Conservation (phyloP, 75 land plant species). For the Pinus albicaulis region DNA sequence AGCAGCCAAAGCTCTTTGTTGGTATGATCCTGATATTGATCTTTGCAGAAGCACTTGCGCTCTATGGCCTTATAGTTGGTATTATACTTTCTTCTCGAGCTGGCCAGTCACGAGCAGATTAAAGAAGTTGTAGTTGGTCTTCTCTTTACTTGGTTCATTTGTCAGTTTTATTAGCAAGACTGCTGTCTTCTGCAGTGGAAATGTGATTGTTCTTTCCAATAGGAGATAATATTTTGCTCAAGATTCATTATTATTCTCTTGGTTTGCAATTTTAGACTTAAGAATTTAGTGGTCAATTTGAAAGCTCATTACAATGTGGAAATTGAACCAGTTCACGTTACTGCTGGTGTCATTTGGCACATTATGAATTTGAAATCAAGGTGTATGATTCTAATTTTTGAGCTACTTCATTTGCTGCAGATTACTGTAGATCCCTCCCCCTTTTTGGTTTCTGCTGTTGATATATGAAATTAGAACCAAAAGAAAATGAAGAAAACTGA, state of each 20-base stretch:
- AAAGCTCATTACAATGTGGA: not conserved
- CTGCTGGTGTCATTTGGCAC: not conserved
- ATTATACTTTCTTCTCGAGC: slow-evolving; percentile 64
- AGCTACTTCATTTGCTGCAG: not conserved
- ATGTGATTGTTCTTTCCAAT: not conserved
- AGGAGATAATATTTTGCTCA: not conserved
- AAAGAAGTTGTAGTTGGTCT: not conserved
- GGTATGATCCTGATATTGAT: slow-evolving; percentile 63
- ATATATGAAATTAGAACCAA: not conserved
- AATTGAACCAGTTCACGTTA: not conserved
- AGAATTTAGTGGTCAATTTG: not conserved
- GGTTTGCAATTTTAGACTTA: not conserved
- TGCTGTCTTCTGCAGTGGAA: not conserved
- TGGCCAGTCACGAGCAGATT: slow-evolving; percentile 42
- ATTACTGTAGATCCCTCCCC: not conserved
- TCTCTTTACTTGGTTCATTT: not conserved
- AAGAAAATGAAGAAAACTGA: not conserved
- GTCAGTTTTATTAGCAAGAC: not conserved
- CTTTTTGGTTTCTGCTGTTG: not conserved
- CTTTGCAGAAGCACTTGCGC: slow-evolving; percentile 62
- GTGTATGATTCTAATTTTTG: not conserved
- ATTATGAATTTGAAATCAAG: not conserved
- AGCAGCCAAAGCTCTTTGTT: slow-evolving; percentile 60
- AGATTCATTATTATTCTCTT: not conserved
- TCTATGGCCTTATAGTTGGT: slow-evolving; percentile 60